A percentile compares a stretch with the other conserved stretches of the same genome.
phyloP scores from a whole-genome alignment of 1,139 yeast genomes.

The Hemisphaericaspora xylofermentans region DNA sequence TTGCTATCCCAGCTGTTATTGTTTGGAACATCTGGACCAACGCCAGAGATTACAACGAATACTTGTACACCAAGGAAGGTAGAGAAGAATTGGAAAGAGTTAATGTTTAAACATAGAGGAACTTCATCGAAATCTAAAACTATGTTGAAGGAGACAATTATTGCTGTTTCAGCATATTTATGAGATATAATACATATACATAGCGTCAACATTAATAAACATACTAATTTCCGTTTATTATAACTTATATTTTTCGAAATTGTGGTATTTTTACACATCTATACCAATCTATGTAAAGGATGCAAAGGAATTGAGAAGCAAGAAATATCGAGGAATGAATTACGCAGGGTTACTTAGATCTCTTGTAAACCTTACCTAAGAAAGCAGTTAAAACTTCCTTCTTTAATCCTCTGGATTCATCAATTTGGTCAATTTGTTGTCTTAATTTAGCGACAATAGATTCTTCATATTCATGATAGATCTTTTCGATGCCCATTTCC shows the following conservation, averaged over 20 bases:
- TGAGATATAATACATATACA: background rate
- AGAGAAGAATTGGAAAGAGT: slow-evolving; percentile 88
- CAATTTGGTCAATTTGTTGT: slow-evolving; percentile 63
- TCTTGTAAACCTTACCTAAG: slow-evolving; percentile 88
- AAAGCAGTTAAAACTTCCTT: slow-evolving; percentile 79
- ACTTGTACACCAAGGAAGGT: slow-evolving; percentile 96
- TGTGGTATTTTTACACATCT: background rate
- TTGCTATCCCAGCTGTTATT: slow-evolving; percentile 73
- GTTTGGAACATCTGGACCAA: slow-evolving; percentile 86
- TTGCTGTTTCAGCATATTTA: background rate
- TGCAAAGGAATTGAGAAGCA: too few species aligned
- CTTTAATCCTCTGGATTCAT: slow-evolving; percentile 91
- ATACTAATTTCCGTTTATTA: background rate
- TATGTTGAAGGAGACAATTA: background rate
- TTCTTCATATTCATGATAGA: slow-evolving; percentile 84
- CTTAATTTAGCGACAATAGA: slow-evolving; percentile 63
- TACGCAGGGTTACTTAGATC: slow-evolving; percentile 60
- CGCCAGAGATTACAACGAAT: slow-evolving; percentile 90
- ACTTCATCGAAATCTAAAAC: background rate
- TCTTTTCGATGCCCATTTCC: slow-evolving; percentile 68
- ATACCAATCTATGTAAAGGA: background rate
- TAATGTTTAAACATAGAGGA: slow-evolving; percentile 47
- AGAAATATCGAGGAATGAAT: too few species aligned
- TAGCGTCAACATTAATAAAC: slow-evolving; percentile 1
- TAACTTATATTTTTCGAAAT: background rate